Percentiles rank a stretch among this genome's conserved stretches.
Evolutionary conservation across 2,329 filamentous ascomycete genomes (phyloP).

Genomic region (Curvularia sp.): DNA sequence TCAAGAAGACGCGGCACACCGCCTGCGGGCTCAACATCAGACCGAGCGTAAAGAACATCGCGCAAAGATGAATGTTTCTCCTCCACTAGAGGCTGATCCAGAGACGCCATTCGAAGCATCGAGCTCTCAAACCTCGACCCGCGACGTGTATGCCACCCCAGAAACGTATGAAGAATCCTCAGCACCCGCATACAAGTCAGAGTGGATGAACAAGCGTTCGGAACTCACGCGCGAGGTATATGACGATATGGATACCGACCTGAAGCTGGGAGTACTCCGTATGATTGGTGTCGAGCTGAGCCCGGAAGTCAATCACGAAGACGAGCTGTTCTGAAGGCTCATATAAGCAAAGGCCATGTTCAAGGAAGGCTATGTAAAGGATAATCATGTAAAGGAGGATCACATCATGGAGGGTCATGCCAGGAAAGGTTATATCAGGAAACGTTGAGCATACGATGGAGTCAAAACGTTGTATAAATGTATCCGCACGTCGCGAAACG

Average conservation of each 20-base stretch:
- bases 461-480: not conserved
- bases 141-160: too few relatives aligned
- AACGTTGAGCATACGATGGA: too few relatives aligned
- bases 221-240: not conserved
- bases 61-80: not conserved
- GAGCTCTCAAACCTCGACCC: not conserved
- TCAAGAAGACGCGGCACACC: slow-evolving; percentile 11
- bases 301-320: not conserved
- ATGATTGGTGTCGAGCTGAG: not conserved
- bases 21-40: slow-evolving; percentile 1
- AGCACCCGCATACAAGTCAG: not conserved
- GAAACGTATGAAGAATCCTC: too few relatives aligned
- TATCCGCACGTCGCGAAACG: not conserved
- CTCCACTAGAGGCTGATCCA: not conserved
- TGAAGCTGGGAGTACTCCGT: not conserved
- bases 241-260: not conserved
- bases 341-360: too few relatives aligned
- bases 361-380: too few relatives aligned
- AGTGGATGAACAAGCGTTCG: not conserved
- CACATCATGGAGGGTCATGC: too few relatives aligned
- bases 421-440: too few relatives aligned
- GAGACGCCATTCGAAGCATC: not conserved
- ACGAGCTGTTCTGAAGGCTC: too few relatives aligned
- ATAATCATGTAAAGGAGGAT: too few relatives aligned
- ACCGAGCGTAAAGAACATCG: not conserved